phyloP scores from a whole-genome alignment of 805 yeast genomes.

The Candida sanyiensis region DNA sequence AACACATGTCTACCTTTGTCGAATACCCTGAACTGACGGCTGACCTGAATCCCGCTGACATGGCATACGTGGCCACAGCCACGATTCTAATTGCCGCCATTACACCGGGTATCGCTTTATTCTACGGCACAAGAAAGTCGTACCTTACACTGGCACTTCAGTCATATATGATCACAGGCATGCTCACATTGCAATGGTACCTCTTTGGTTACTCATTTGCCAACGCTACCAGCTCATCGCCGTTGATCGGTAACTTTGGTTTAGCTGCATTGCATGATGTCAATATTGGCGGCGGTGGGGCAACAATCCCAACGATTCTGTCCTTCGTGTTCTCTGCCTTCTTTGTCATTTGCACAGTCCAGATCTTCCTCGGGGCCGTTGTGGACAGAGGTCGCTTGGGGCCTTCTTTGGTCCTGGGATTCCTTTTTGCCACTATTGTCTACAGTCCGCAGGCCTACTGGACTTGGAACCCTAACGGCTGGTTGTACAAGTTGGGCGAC shows the following conservation, averaged over 20 bases:
- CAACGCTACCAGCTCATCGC: conserved; percentile 59
- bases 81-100: conserved; percentile 53
- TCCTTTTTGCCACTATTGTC: conserved; percentile 86
- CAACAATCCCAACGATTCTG: conserved; percentile 42
- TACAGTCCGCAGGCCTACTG: conserved; percentile 92
- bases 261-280: conserved; percentile 74
- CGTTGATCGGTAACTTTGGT: conserved; percentile 77
- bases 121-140: conserved; percentile 88
- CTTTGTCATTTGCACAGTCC: conserved; percentile 83
- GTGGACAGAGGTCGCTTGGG: conserved; percentile 89
- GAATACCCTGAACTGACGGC: conserved; percentile 31
- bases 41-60: conserved; percentile 37
- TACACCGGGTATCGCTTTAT: conserved; percentile 91
- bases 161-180: conserved; percentile 59
- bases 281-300: conserved; percentile 30
- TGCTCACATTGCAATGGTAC: conserved; percentile 85
- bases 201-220: conserved; percentile 95
- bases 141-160: conserved; percentile 76
- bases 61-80: conserved; percentile 39
- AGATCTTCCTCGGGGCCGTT: conserved; percentile 84
- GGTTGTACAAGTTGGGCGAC: conserved; percentile 88
- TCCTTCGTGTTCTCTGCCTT: conserved; percentile 81
- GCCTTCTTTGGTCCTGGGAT: conserved; percentile 74
- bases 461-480: conserved; percentile 92
- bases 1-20: background rate